Conservation (phyloP, 1,139 yeast genomes). For the Pichia sp. region DNA sequence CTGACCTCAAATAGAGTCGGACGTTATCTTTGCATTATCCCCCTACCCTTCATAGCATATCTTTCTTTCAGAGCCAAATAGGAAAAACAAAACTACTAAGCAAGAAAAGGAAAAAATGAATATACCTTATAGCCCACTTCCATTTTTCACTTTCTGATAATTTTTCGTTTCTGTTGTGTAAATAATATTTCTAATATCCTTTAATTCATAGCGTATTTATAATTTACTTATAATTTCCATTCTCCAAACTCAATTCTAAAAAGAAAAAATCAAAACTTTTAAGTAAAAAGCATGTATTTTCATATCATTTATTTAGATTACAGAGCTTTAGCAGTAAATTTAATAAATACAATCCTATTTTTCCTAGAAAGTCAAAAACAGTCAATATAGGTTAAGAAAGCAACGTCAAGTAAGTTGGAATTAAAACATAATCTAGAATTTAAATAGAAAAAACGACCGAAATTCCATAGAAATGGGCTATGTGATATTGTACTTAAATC, state of each 20-base stretch:
- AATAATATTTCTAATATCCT: neutral
- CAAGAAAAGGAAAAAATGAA: neutral
- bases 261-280: neutral
- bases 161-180: neutral
- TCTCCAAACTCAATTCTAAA: neutral
- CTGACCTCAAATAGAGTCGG: neutral
- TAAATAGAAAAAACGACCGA: neutral
- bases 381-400: neutral
- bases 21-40: neutral
- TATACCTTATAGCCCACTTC: neutral
- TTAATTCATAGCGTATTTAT: neutral
- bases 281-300: no score
- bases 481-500: neutral
- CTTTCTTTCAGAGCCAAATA: neutral
- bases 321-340: no score
- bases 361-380: no score
- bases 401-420: neutral
- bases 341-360: no score
- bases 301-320: no score
- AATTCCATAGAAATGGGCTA: neutral
- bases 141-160: neutral
- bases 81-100: neutral
- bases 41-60: neutral
- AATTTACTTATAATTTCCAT: neutral
- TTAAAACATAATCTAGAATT: neutral